Conservation (phyloP, 495 filamentous ascomycete species). For the Acidiella bohemica region DNA sequence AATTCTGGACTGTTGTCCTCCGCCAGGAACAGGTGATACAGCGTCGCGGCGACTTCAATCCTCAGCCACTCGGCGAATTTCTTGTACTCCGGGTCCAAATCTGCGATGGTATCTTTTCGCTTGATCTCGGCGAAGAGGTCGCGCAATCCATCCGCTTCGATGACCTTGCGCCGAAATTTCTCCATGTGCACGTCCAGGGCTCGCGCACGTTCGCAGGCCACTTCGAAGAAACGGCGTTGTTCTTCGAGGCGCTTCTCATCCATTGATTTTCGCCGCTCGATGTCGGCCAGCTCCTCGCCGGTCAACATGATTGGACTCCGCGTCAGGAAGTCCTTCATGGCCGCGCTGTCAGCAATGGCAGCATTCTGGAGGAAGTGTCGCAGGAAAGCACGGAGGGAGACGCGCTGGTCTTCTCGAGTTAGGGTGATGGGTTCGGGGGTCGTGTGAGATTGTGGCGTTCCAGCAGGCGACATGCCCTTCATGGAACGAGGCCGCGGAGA, state of each 20-base stretch:
- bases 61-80: slow-evolving; percentile 98
- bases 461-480: slow-evolving; percentile 1
- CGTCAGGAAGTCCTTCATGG: slow-evolving; percentile 72
- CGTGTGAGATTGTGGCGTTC: neutral
- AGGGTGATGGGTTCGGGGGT: slow-evolving; percentile 33
- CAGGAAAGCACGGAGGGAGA: slow-evolving; percentile 82
- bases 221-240: slow-evolving; percentile 87
- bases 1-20: slow-evolving; percentile 95
- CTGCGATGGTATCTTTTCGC: slow-evolving; percentile 69
- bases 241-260: slow-evolving; percentile 83
- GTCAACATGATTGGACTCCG: slow-evolving; percentile 51
- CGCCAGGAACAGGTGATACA: slow-evolving; percentile 94
- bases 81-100: slow-evolving; percentile 85
- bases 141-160: slow-evolving; percentile 76
- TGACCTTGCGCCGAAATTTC: slow-evolving; percentile 58
- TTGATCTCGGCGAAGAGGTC: slow-evolving; percentile 87
- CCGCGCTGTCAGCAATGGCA: slow-evolving; percentile 64
- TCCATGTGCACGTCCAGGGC: slow-evolving; percentile 98
- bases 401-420: slow-evolving; percentile 79
- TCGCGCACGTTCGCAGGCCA: slow-evolving; percentile 75
- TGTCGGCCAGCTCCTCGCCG: slow-evolving; percentile 73
- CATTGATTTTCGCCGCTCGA: slow-evolving; percentile 61
- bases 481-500: neutral
- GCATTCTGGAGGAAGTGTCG: slow-evolving; percentile 71
- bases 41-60: slow-evolving; percentile 91